Evolutionary conservation across 2,329 filamentous ascomycete species (phyloP), one percentile per base, ranked within the genome.

Genomic region (Fusarium chuoi): DNA sequence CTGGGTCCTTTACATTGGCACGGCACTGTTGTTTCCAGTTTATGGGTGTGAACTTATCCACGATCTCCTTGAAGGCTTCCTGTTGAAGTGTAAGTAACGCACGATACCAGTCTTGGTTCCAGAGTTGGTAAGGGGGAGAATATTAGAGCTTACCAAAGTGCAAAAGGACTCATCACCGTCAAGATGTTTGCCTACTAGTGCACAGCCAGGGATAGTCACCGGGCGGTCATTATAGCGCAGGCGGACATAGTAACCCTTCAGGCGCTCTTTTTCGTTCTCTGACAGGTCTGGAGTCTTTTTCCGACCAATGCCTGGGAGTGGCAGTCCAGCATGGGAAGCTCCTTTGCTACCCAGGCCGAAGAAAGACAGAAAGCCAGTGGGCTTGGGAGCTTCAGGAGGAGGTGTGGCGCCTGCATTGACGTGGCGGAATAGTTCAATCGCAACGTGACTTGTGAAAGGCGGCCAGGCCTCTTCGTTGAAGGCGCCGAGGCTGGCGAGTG

Each of bases 361-460:
- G 57, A 81, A 69, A 12, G 79, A 79, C 4, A 78, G 73, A 36
- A 79, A 41, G 71, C 78, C 79, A 42, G 41, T 54, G 5, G 66
- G 33, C 54, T 71, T 66, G n/a, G 65, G 26, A 15, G 62, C n/a
- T 20, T 64, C 46, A 14, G 44, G 48, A 5, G 55, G 48, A 7
- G 69, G 42, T n/a, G 68, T 48, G 26, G 79, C 46, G n/a, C 78
- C 60, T 44, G 77, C 54, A 49, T 81, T 77, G 45, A 83, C 80
- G 75, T 89, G 88, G 45, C 89, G 90, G 85, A 98, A 98, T 70
- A 98, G 87, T 83, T 99, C 96, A 62, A 99, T 86, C 38, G 96
- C 95, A 73, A 99, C 88, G 78, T 97, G 95, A 76, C 93, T 96
- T 1, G 96, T 98, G 79, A 96, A 99, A 0, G 95, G 95, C 2